Evolutionary conservation across 2,329 filamentous ascomycete species (phyloP).

Genomic region (Cytospora leucostoma): DNA sequence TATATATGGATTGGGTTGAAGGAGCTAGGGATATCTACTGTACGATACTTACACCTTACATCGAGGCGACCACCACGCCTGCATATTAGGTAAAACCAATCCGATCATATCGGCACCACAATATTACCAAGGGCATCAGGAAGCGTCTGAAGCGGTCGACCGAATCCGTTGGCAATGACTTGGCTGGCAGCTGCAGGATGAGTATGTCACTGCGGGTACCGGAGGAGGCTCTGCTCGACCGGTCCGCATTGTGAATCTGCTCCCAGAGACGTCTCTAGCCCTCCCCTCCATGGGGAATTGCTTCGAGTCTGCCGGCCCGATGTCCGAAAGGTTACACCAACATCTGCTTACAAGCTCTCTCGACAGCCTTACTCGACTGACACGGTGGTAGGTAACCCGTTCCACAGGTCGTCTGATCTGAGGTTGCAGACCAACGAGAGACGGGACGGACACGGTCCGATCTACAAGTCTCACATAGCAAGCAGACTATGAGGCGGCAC

Average conservation of each 20-base stretch:
- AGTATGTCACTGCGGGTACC: neutral
- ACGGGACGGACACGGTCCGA: neutral
- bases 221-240: slow-evolving; percentile 18
- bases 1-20: slow-evolving; percentile 12
- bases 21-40: slow-evolving; percentile 9
- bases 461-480: slow-evolving; percentile 3
- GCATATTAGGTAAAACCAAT: neutral
- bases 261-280: neutral
- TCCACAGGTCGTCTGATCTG: neutral
- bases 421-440: neutral
- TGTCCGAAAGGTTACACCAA: neutral
- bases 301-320: neutral
- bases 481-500: slow-evolving; percentile 15
- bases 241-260: neutral
- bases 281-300: neutral
- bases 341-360: neutral
- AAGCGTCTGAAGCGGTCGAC: neutral
- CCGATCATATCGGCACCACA: neutral
- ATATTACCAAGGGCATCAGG: neutral
- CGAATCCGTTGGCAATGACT: neutral
- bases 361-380: neutral
- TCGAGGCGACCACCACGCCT: slow-evolving; percentile 3
- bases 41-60: slow-evolving; percentile 16
- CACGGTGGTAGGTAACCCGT: neutral
- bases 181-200: neutral